These are phyloP conservation scores for Heimioporus sp. DNA, from an alignment of 768 basidiomycete genomes.

Conservation along the genomic window DNA sequence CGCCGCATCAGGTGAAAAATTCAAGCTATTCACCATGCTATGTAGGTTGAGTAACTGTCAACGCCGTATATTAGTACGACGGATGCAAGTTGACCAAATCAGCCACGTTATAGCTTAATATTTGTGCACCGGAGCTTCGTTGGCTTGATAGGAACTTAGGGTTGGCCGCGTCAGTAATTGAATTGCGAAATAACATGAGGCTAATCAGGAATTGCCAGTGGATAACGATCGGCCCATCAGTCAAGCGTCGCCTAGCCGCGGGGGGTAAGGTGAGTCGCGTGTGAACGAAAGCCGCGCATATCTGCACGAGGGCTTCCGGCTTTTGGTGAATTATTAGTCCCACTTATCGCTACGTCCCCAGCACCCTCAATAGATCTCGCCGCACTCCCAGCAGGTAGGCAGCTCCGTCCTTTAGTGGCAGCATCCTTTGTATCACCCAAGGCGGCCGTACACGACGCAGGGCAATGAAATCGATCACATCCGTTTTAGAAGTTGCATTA, in stretches of 20 bases:
- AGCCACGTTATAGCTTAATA: background rate
- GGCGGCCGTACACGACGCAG: constrained; percentile 15
- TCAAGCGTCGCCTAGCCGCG: constrained; percentile 15
- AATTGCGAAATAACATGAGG: constrained; percentile 22
- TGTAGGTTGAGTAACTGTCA: background rate
- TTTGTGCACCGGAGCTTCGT: constrained; percentile 3
- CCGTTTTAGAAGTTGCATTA: constrained; percentile 3
- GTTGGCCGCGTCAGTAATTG: constrained; percentile 10
- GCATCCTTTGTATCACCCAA: constrained; percentile 3
- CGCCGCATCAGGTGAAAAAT: constrained; percentile 9
- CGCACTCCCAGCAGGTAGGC: background rate
- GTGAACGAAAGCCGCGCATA: background rate
- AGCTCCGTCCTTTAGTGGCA: constrained; percentile 1
- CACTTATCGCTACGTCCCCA: constrained; percentile 6
- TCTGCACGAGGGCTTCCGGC: constrained; percentile 14
- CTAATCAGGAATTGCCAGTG: constrained; percentile 4
- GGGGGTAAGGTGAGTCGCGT: constrained; percentile 9
- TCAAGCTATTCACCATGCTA: constrained; percentile 10
- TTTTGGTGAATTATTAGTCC: constrained; percentile 3
- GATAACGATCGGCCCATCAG: constrained; percentile 16
- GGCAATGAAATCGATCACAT: constrained; percentile 4
- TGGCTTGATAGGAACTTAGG: constrained; percentile 13
- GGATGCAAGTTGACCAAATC: constrained; percentile 4
- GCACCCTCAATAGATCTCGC: constrained; percentile 4
- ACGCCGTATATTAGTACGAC: constrained; percentile 5